These are phyloP conservation scores for Postia placenta DNA, from an alignment of 768 basidiomycete genomes.

Conservation along the genomic window DNA sequence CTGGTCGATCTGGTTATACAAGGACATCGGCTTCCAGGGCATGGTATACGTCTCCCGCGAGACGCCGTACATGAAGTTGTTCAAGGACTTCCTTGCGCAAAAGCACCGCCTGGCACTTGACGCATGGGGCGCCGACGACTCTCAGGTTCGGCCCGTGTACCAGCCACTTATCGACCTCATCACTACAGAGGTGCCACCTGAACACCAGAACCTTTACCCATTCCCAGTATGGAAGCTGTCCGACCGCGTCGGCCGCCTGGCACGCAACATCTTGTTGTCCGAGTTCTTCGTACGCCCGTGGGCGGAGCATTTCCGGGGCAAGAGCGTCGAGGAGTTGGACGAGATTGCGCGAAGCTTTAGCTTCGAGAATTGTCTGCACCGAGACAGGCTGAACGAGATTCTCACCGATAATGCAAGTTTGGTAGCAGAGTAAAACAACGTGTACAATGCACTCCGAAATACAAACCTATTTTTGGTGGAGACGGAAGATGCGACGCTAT, in stretches of 20 bases:
- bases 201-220: conserved; percentile 53
- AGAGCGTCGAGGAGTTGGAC: conserved; percentile 57
- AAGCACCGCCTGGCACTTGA: conserved; percentile 76
- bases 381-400: conserved; percentile 48
- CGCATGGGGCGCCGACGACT: conserved; percentile 72
- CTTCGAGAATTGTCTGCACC: conserved; percentile 61
- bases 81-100: conserved; percentile 66
- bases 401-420: conserved; percentile 23
- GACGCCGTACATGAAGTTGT: conserved; percentile 66
- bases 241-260: conserved; percentile 48
- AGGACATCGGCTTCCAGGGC: conserved; percentile 80
- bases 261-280: conserved; percentile 61
- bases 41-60: conserved; percentile 71
- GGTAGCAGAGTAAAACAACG: conserved; percentile 10
- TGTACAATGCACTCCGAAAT: too few species aligned
- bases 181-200: conserved; percentile 43
- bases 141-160: conserved; percentile 51
- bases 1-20: conserved; percentile 89
- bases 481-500: too few species aligned
- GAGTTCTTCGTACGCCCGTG: conserved; percentile 72
- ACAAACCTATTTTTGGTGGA: too few species aligned
- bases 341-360: conserved; percentile 70
- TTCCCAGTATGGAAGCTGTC: conserved; percentile 57
- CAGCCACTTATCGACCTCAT: conserved; percentile 62
- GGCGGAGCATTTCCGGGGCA: conserved; percentile 63